Conservation (phyloP, 106 monocot genomes). For the Chionographis japonica region DNA sequence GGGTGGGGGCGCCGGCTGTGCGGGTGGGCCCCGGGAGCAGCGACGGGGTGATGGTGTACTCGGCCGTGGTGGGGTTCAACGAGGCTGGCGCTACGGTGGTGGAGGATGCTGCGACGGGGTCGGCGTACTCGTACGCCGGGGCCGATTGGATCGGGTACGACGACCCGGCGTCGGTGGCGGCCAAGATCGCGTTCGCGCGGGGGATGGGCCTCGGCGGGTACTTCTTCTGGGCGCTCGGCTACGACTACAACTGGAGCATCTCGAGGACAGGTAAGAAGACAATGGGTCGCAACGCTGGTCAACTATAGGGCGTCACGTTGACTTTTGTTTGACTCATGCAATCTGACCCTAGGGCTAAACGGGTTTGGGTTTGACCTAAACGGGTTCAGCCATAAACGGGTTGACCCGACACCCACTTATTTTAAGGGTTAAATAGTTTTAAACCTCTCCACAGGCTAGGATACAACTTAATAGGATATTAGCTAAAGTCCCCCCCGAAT, state of each 20-base stretch:
- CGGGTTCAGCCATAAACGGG: too few species aligned
- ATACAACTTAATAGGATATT: too few species aligned
- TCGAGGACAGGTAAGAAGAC: slow-evolving; percentile 6
- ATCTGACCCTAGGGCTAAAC: too few species aligned
- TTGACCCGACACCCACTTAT: too few species aligned
- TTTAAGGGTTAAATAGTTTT: too few species aligned
- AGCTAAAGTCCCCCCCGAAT: too few species aligned
- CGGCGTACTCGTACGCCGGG: slow-evolving; percentile 20
- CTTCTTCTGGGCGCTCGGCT: slow-evolving; percentile 38
- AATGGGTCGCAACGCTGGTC: too few species aligned
- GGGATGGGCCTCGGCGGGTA: slow-evolving; percentile 21
- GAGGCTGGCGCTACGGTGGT: background rate
- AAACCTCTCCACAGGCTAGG: too few species aligned
- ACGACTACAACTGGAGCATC: slow-evolving; percentile 19
- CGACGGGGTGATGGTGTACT: slow-evolving; percentile 12
- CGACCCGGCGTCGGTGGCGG: slow-evolving; percentile 15
- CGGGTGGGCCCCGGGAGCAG: slow-evolving; percentile 14
- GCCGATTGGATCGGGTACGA: slow-evolving; percentile 30
- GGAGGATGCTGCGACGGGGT: background rate
- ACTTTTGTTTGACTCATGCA: too few species aligned
- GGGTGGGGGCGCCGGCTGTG: slow-evolving; percentile 34
- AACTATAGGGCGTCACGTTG: too few species aligned
- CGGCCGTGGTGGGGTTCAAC: slow-evolving; percentile 13
- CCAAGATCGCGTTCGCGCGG: slow-evolving; percentile 21
- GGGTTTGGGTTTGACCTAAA: too few species aligned